Conservation (phyloP, 495 filamentous ascomycete genomes). For the Oidiodendron maius region DNA sequence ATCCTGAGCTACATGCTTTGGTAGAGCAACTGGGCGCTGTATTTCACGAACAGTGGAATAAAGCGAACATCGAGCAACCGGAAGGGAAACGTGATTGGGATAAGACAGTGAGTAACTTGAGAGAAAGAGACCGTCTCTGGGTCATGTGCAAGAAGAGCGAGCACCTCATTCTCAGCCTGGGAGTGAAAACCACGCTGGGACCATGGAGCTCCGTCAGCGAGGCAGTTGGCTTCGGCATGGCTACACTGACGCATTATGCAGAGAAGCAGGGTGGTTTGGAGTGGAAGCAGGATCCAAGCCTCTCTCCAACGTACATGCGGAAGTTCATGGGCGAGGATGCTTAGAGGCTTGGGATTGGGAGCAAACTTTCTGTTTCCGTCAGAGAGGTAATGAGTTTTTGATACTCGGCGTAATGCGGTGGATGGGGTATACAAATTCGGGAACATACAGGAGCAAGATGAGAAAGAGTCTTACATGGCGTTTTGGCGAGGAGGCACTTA, state of each 20-base stretch:
- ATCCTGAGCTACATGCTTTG: slow-evolving; percentile 24
- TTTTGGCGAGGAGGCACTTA: too few species aligned
- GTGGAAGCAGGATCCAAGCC: not conserved
- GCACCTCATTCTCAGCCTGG: slow-evolving; percentile 19
- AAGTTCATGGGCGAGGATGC: not conserved
- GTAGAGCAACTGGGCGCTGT: slow-evolving; percentile 30
- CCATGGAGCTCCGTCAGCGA: not conserved
- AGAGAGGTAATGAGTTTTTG: too few species aligned
- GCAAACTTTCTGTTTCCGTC: too few species aligned
- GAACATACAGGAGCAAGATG: too few species aligned
- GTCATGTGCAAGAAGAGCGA: slow-evolving; percentile 17
- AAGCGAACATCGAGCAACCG: not conserved
- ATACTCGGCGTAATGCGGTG: too few species aligned
- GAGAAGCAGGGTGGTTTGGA: not conserved
- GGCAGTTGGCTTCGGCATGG: not conserved
- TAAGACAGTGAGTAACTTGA: slow-evolving; percentile 6
- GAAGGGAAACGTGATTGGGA: not conserved
- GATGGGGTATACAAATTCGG: too few species aligned
- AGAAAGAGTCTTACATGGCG: too few species aligned
- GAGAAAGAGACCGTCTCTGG: slow-evolving; percentile 23
- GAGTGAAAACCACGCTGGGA: slow-evolving; percentile 19
- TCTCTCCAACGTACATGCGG: not conserved
- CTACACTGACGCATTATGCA: not conserved
- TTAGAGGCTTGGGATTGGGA: too few species aligned
- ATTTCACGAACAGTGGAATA: slow-evolving; percentile 29